phyloP scores from a whole-genome alignment of 768 basidiomycete genomes.

The Mycena epipterygia region DNA sequence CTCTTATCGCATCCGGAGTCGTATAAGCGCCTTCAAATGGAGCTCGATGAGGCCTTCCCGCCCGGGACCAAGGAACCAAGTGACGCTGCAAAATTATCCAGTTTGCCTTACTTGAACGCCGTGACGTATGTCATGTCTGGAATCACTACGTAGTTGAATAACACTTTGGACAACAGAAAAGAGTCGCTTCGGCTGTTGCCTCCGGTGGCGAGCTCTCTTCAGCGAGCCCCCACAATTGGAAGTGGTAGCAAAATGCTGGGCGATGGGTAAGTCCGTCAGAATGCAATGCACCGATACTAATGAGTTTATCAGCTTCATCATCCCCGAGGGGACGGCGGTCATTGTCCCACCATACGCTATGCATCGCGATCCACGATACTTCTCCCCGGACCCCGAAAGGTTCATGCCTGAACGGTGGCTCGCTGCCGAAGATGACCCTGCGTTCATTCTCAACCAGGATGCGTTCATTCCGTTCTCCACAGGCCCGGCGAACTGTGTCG shows the following conservation, averaged over 20 bases:
- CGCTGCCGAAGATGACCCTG: slow-evolving; percentile 37
- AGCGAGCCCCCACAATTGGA: slow-evolving; percentile 19
- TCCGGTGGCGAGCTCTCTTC: slow-evolving; percentile 5
- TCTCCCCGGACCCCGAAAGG: slow-evolving; percentile 51
- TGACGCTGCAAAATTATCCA: slow-evolving; percentile 32
- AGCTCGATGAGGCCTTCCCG: slow-evolving; percentile 51
- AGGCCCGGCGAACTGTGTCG: slow-evolving; percentile 61
- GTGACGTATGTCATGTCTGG: slow-evolving; percentile 44
- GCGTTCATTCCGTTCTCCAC: slow-evolving; percentile 62
- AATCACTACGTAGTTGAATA: not conserved
- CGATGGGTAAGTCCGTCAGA: not conserved
- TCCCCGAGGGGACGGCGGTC: slow-evolving; percentile 58
- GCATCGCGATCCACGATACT: slow-evolving; percentile 61
- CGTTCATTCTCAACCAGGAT: slow-evolving; percentile 47
- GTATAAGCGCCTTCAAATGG: slow-evolving; percentile 53
- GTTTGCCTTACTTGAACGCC: slow-evolving; percentile 51
- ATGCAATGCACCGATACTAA: not conserved
- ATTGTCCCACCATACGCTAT: slow-evolving; percentile 56
- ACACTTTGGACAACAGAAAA: slow-evolving; percentile 1
- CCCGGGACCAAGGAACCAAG: slow-evolving; percentile 8
- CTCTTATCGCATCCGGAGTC: slow-evolving; percentile 54
- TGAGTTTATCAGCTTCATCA: slow-evolving; percentile 28
- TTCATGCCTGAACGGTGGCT: slow-evolving; percentile 59
- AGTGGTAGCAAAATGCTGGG: slow-evolving; percentile 17
- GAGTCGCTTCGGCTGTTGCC: slow-evolving; percentile 20